Evolutionary conservation across 2,329 filamentous ascomycete species (phyloP).

Genomic region (Ascochyta clinopodiicola): DNA sequence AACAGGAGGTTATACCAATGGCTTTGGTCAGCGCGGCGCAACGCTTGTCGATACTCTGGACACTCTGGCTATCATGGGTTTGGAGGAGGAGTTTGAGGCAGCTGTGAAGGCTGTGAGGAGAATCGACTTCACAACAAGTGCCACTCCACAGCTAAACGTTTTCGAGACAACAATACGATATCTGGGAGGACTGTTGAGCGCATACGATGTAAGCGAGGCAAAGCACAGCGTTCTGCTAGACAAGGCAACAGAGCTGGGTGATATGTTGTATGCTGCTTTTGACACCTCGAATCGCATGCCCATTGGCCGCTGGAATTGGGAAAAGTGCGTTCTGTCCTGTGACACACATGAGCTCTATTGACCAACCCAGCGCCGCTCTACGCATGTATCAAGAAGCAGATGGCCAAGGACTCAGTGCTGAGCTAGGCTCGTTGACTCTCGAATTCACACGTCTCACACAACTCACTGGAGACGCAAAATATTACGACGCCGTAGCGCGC

Average conservation of each 20-base stretch:
- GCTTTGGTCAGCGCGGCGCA: slow-evolving; percentile 64
- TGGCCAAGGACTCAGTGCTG: slow-evolving; percentile 41
- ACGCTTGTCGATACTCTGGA: slow-evolving; percentile 67
- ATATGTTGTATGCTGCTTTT: slow-evolving; percentile 54
- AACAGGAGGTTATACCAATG: slow-evolving; percentile 54
- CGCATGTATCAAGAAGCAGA: slow-evolving; percentile 39
- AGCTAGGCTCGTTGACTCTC: slow-evolving; percentile 47
- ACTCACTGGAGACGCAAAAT: slow-evolving; percentile 47
- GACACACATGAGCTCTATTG: slow-evolving; percentile 15
- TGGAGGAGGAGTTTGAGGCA: slow-evolving; percentile 62
- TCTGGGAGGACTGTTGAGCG: slow-evolving; percentile 47
- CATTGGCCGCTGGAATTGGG: slow-evolving; percentile 50
- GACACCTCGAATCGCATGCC: slow-evolving; percentile 54
- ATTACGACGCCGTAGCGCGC: slow-evolving; percentile 48
- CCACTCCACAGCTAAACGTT: slow-evolving; percentile 41
- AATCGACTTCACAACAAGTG: slow-evolving; percentile 61
- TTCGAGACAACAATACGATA: slow-evolving; percentile 52
- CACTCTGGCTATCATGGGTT: slow-evolving; percentile 68
- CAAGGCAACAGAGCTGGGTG: slow-evolving; percentile 51
- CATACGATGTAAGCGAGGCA: slow-evolving; percentile 45
- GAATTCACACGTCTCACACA: slow-evolving; percentile 51
- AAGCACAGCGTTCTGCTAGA: slow-evolving; percentile 47
- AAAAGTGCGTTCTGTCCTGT: slow-evolving; percentile 30
- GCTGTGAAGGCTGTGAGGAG: slow-evolving; percentile 60
- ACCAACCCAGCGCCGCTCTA: slow-evolving; percentile 36